Conservation (phyloP, 495 filamentous ascomycete species). For the Tuber brumale region DNA sequence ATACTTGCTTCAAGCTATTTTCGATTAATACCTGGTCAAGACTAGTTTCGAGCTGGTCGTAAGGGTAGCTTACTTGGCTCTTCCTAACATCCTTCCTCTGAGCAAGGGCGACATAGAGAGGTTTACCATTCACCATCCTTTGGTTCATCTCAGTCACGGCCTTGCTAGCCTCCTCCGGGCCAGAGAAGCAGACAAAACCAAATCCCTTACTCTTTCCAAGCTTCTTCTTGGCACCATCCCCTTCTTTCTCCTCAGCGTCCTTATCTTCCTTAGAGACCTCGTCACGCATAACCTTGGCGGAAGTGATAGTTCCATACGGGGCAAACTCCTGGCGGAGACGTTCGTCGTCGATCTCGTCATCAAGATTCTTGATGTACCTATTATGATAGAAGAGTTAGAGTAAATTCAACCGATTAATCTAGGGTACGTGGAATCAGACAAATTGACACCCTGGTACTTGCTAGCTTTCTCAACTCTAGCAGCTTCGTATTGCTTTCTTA, state of each 20-base stretch:
- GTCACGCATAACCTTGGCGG: constrained; percentile 99
- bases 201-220: constrained; percentile 99
- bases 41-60: neutral
- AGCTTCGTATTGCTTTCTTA: constrained; percentile 97
- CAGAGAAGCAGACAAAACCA: constrained; percentile 99
- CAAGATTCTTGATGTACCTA: constrained; percentile 94
- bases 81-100: constrained; percentile 99
- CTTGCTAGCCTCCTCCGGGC: constrained; percentile 97
- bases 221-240: constrained; percentile 55
- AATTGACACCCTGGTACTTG: constrained; percentile 98
- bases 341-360: constrained; percentile 94
- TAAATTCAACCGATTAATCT: neutral
- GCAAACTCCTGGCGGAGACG: constrained; percentile 89
- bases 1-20: constrained; percentile 85
- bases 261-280: constrained; percentile 54
- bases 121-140: constrained; percentile 95
- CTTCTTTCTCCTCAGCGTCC: constrained; percentile 52
- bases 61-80: constrained; percentile 56
- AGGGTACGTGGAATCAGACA: constrained; percentile 43
- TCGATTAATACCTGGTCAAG: constrained; percentile 6
- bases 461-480: constrained; percentile 93
- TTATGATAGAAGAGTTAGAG: constrained; percentile 18
- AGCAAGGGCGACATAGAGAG: constrained; percentile 92
- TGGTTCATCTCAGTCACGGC: constrained; percentile 99
- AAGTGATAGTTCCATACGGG: constrained; percentile 88